Evolutionary conservation across 2,329 filamentous ascomycete genomes (phyloP).

Genomic region (Mycocentrospora acerina): DNA sequence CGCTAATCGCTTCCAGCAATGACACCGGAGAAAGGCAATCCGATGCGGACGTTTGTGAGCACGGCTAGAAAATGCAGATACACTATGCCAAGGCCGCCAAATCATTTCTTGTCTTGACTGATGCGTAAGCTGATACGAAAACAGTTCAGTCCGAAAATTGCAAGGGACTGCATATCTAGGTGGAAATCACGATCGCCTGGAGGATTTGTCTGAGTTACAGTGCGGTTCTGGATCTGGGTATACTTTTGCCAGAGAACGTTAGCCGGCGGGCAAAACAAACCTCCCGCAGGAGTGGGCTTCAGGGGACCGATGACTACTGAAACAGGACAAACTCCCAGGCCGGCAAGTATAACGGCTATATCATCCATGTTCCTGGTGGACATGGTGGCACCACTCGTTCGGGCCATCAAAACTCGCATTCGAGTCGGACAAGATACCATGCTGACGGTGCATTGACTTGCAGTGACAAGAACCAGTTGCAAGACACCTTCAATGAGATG

Average conservation of each 20-base stretch:
- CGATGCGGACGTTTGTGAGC: constrained; percentile 34
- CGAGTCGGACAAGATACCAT: background rate
- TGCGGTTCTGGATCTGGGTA: constrained; percentile 1
- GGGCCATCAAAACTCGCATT: too few relatives aligned
- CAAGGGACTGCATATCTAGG: constrained; percentile 19
- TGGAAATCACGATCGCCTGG: constrained; percentile 21
- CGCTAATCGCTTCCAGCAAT: constrained; percentile 18
- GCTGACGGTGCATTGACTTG: background rate
- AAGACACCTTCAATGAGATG: constrained; percentile 2
- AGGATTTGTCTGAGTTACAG: constrained; percentile 15
- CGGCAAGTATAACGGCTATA: constrained; percentile 1
- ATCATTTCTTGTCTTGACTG: constrained; percentile 10
- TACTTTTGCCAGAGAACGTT: constrained; percentile 15
- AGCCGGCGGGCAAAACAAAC: constrained; percentile 10
- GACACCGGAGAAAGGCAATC: constrained; percentile 26
- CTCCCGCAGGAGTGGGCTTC: constrained; percentile 20
- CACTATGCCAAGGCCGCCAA: constrained; percentile 15
- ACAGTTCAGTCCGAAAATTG: constrained; percentile 11
- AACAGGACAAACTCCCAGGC: constrained; percentile 19
- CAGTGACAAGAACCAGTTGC: background rate
- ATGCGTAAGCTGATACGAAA: constrained; percentile 13
- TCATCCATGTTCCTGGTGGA: too few relatives aligned
- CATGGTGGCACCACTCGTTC: too few relatives aligned
- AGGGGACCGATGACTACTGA: constrained; percentile 11
- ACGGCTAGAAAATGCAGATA: constrained; percentile 13